Evolutionary conservation across 2,329 filamentous ascomycete species (phyloP).

Genomic region (Shiraia sp.): DNA sequence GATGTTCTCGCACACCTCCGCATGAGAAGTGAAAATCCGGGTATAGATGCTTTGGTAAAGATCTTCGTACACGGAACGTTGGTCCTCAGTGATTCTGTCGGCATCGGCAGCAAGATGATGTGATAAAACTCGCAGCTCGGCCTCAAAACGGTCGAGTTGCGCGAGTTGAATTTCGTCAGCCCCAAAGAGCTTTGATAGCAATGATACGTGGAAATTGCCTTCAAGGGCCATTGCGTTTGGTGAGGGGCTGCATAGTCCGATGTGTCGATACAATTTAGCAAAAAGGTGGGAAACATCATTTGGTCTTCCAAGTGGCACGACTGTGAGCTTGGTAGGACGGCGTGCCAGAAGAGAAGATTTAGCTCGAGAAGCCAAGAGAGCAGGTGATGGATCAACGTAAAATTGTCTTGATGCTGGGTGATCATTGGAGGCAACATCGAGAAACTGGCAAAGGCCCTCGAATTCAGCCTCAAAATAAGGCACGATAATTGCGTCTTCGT

Average conservation of each 20-base stretch:
- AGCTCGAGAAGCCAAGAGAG: slow-evolving; percentile 22
- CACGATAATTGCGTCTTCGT: slow-evolving; percentile 28
- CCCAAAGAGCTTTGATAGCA: slow-evolving; percentile 31
- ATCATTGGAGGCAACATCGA: slow-evolving; percentile 31
- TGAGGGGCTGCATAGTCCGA: slow-evolving; percentile 26
- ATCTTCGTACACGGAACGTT: slow-evolving; percentile 28
- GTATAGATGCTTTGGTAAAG: slow-evolving; percentile 29
- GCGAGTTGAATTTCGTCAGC: slow-evolving; percentile 44
- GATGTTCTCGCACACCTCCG: slow-evolving; percentile 12
- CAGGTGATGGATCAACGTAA: slow-evolving; percentile 11
- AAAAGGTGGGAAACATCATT: slow-evolving; percentile 21
- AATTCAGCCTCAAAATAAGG: slow-evolving; percentile 45
- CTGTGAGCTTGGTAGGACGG: slow-evolving; percentile 36
- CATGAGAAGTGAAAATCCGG: slow-evolving; percentile 28
- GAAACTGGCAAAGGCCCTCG: slow-evolving; percentile 43
- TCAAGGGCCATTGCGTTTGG: slow-evolving; percentile 29
- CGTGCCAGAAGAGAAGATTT: slow-evolving; percentile 41
- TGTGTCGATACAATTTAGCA: slow-evolving; percentile 26
- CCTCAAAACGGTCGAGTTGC: slow-evolving; percentile 47
- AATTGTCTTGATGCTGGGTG: slow-evolving; percentile 2
- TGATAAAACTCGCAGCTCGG: slow-evolving; percentile 45
- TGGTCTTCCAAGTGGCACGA: slow-evolving; percentile 8
- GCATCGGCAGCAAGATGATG: slow-evolving; percentile 42
- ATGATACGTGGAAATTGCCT: slow-evolving; percentile 32
- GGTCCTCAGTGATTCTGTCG: slow-evolving; percentile 37